A percentile compares a stretch with the other conserved stretches of the same genome.
Conservation (phyloP, 805 yeast genomes). For the Ogataea haglerorum region DNA sequence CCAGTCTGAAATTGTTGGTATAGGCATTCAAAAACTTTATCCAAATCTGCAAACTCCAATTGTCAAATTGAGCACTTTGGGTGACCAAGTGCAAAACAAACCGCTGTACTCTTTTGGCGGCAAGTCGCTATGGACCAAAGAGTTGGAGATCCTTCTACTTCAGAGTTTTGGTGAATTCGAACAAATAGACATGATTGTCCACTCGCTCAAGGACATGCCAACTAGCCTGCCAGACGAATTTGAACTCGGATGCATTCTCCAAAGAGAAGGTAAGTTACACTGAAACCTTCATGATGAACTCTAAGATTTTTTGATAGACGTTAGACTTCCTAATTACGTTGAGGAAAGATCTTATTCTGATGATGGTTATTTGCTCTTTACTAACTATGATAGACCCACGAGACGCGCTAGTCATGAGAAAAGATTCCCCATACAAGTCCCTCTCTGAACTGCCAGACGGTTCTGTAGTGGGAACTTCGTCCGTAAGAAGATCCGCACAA, state of each 20-base stretch:
- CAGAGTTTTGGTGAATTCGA: slow-evolving; percentile 60
- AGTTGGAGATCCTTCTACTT: slow-evolving; percentile 75
- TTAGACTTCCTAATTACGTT: slow-evolving; percentile 37
- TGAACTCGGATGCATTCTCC: slow-evolving; percentile 79
- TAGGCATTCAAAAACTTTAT: slow-evolving; percentile 49
- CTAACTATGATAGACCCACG: slow-evolving; percentile 61
- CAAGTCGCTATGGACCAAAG: slow-evolving; percentile 94
- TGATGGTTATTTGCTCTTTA: slow-evolving; percentile 1
- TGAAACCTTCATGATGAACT: slow-evolving; percentile 26
- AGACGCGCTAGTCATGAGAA: slow-evolving; percentile 81
- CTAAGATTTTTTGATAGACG: slow-evolving; percentile 31
- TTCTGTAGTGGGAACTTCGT: slow-evolving; percentile 88
- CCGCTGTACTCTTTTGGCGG: slow-evolving; percentile 96
- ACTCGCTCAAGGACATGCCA: slow-evolving; percentile 89
- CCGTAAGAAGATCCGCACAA: slow-evolving; percentile 92
- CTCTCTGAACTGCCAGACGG: slow-evolving; percentile 80
- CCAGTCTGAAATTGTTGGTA: slow-evolving; percentile 76
- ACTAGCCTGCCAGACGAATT: slow-evolving; percentile 87
- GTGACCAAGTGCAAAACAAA: slow-evolving; percentile 80
- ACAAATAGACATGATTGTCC: slow-evolving; percentile 84
- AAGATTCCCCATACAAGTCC: slow-evolving; percentile 56
- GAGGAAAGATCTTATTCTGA: slow-evolving; percentile 29
- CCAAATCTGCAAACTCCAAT: slow-evolving; percentile 73
- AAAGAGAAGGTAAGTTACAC: slow-evolving; percentile 54
- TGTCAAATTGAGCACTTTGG: slow-evolving; percentile 77